Percentiles rank a stretch among this genome's conserved stretches.
phyloP scores from a whole-genome alignment of 2,329 filamentous ascomycete species.

The Dactylellina sp. region DNA sequence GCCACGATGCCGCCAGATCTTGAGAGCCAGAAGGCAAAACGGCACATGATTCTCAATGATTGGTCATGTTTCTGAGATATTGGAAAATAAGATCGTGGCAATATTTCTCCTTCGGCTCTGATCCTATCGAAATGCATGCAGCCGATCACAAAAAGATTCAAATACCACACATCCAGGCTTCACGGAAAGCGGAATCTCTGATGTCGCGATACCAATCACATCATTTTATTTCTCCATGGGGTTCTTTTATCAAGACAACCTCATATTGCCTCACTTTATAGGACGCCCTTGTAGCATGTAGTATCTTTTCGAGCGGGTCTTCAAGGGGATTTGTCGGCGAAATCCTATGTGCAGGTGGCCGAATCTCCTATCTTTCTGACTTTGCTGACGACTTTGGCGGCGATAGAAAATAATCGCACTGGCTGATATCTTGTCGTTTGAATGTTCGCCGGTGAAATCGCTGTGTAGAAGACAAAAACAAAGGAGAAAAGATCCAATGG shows the following conservation, averaged over 20 bases:
- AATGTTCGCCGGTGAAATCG: too few species aligned
- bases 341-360: neutral
- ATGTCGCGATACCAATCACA: constrained; percentile 55
- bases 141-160: constrained; percentile 32
- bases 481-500: neutral
- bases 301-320: neutral
- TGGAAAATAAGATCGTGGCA: constrained; percentile 10
- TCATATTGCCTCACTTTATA: constrained; percentile 17
- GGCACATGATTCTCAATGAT: constrained; percentile 35
- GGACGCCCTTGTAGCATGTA: neutral
- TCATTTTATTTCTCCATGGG: constrained; percentile 53
- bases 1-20: constrained; percentile 14
- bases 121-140: constrained; percentile 36
- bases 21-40: constrained; percentile 18
- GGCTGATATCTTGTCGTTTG: too few species aligned
- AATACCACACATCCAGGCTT: constrained; percentile 38
- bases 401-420: too few species aligned
- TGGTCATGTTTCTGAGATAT: constrained; percentile 42
- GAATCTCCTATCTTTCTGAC: neutral
- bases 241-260: constrained; percentile 14
- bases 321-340: constrained; percentile 14
- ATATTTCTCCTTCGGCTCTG: constrained; percentile 14
- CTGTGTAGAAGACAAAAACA: constrained; percentile 14
- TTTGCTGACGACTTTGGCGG: neutral
- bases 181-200: constrained; percentile 27